phyloP scores from a whole-genome alignment of 2,329 filamentous ascomycete species.

The Diaporthe ampelina region DNA sequence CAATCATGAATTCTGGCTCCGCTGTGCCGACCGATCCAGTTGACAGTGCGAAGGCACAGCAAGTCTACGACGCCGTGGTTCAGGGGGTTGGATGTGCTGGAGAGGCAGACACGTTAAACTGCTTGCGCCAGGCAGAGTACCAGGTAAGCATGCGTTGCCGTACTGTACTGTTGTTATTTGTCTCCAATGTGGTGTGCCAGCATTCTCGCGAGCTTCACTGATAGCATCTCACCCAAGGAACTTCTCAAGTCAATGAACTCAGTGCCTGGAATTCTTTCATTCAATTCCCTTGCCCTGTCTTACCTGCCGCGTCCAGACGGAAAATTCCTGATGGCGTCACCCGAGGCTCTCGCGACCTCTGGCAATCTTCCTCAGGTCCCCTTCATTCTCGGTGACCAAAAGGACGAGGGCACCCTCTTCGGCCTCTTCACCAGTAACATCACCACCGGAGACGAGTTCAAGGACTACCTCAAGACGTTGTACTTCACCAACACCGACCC shows the following conservation, averaged over 20 bases:
- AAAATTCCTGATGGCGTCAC: constrained; percentile 70
- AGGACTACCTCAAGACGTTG: constrained; percentile 71
- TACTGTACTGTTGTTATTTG: background rate
- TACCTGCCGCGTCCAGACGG: constrained; percentile 84
- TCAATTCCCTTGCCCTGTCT: constrained; percentile 76
- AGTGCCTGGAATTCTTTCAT: constrained; percentile 77
- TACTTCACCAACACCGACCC: constrained; percentile 72
- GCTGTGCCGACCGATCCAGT: constrained; percentile 73
- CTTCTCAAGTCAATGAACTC: constrained; percentile 78
- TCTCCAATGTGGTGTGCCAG: background rate
- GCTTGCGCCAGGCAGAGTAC: constrained; percentile 74
- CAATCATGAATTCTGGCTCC: constrained; percentile 83
- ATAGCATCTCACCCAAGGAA: constrained; percentile 43
- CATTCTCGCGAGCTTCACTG: background rate
- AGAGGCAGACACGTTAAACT: constrained; percentile 70
- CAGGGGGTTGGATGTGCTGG: constrained; percentile 71
- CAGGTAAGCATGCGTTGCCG: constrained; percentile 45
- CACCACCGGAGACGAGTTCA: constrained; percentile 70
- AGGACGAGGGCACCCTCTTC: constrained; percentile 86
- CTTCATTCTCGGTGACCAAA: constrained; percentile 77
- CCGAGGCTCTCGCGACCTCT: constrained; percentile 67
- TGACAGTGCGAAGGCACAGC: constrained; percentile 76
- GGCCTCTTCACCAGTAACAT: constrained; percentile 78
- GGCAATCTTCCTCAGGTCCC: constrained; percentile 66
- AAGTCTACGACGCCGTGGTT: constrained; percentile 74